Conservation (phyloP, 306 rosid genomes). For the Elaeagnus macrophylla region DNA sequence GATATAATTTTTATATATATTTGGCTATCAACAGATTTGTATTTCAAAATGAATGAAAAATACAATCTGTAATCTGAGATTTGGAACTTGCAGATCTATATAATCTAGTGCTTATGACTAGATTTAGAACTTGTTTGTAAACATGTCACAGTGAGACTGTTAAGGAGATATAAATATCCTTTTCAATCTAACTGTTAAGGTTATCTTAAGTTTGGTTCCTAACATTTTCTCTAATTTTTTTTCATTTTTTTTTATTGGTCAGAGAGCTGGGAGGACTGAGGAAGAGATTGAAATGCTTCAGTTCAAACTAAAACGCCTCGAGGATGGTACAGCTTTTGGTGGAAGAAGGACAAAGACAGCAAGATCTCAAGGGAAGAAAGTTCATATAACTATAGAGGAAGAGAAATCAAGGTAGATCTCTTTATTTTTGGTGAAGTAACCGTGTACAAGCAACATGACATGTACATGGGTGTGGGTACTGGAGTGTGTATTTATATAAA, state of each 20-base stretch:
- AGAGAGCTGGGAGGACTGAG: slow-evolving; percentile 85
- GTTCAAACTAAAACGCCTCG: slow-evolving; percentile 67
- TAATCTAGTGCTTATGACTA: too few relatives aligned
- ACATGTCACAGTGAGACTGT: neutral
- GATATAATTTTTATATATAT: too few relatives aligned
- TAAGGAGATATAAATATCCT: neutral
- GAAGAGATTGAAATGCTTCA: slow-evolving; percentile 86
- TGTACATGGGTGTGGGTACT: too few relatives aligned
- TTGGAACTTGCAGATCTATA: too few relatives aligned
- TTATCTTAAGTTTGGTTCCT: neutral
- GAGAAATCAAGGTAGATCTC: slow-evolving; percentile 66
- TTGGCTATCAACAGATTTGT: too few relatives aligned
- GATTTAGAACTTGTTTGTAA: too few relatives aligned
- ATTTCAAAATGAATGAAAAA: too few relatives aligned
- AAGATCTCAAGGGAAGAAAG: slow-evolving; percentile 81
- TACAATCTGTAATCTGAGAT: too few relatives aligned
- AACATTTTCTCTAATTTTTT: neutral
- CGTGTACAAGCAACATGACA: too few relatives aligned
- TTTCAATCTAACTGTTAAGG: neutral
- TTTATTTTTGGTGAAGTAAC: too few relatives aligned
- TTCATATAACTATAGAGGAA: slow-evolving; percentile 74
- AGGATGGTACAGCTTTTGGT: slow-evolving; percentile 50
- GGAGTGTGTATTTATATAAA: too few relatives aligned
- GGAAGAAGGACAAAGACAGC: slow-evolving; percentile 79
- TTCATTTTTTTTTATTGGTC: slow-evolving; percentile 10